phyloP scores from a whole-genome alignment of 2,329 filamentous ascomycete genomes.

The Alternaria triticina region DNA sequence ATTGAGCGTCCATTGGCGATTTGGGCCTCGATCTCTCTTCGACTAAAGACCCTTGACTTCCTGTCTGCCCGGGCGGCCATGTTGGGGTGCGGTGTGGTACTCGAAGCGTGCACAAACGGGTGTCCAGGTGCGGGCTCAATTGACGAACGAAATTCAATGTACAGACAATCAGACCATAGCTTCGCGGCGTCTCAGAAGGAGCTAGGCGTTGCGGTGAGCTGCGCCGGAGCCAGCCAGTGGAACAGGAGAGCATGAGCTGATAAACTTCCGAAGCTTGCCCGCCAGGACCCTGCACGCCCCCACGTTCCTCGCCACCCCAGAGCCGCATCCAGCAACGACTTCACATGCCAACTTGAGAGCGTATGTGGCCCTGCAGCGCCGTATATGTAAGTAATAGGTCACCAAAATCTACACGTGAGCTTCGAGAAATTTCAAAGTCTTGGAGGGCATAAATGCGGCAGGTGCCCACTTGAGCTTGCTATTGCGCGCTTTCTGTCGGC shows the following conservation, averaged over 20 bases:
- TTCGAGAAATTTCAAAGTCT: background rate
- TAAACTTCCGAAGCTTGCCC: slow-evolving; percentile 11
- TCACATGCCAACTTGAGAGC: background rate
- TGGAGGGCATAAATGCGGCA: slow-evolving; percentile 10
- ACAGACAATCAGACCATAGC: slow-evolving; percentile 9
- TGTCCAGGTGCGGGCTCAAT: background rate
- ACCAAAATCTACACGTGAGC: background rate
- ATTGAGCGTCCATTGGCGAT: slow-evolving; percentile 83
- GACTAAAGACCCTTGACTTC: slow-evolving; percentile 61
- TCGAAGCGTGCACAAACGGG: background rate
- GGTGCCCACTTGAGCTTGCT: slow-evolving; percentile 8
- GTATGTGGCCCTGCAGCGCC: background rate
- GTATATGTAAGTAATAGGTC: background rate
- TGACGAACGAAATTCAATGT: background rate
- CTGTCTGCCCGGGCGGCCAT: slow-evolving; percentile 41
- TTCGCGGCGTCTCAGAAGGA: background rate
- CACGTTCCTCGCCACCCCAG: slow-evolving; percentile 9
- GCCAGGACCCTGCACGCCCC: slow-evolving; percentile 15
- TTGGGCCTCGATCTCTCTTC: slow-evolving; percentile 75
- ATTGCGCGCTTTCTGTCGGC: slow-evolving; percentile 18
- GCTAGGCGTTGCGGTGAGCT: background rate
- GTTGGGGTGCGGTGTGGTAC: background rate
- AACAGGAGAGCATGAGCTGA: slow-evolving; percentile 22
- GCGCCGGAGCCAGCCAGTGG: slow-evolving; percentile 10
- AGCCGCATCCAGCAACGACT: background rate